Evolutionary conservation across 2,329 filamentous ascomycete species (phyloP), one percentile per base, ranked within the genome.

Genomic region (Colletotrichum shisoi): DNA sequence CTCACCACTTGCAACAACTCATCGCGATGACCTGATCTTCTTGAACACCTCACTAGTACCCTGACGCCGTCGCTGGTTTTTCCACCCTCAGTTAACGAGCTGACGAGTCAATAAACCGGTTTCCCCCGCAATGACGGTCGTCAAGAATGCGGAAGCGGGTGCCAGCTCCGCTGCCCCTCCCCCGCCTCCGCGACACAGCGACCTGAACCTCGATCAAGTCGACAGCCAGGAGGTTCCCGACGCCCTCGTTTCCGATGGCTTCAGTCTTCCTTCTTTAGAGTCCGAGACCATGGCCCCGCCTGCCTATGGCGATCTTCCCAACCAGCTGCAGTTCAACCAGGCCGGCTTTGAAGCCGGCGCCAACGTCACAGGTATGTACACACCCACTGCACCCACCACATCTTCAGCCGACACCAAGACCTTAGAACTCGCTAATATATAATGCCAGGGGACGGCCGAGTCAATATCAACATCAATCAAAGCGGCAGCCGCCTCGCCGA

Each of bases 401-500:
- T 19, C 34, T n/a, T 52, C 45, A 31, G 7, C 13, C 17, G 34
- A 12, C 12, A 24, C 11, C 42, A 58, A 70, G 64, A 73, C 52
- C 17, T 21, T 62, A 69, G 63, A 72, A 52, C 19, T 21, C 56
- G 60, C 40, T 57, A 53, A 63, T 60, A 48, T 52, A 3, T 37
- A 15, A 27, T 48, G n/a, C 27, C 59, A 88, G 91, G 86, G 68
- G 90, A 94, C 79, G 92, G 92, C 27, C 87, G 92, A 73, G 84
- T 95, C 72, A 88, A 93, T 73, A 93, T 95, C 79, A 89, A 88
- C 69, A 92, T 95, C 78, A 88, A 90, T 73, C 89, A 93, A 75
- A 89, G 87, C 71, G 88, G 85, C 71, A 80, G 83, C 62, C 85
- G 85, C 62, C 80, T 94, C 4, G 87, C 90, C 2, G 86, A 88